Evolutionary conservation across 2,329 filamentous ascomycete genomes (phyloP), one percentile per base, ranked within the genome.

Genomic region (Colletotrichum sp.): DNA sequence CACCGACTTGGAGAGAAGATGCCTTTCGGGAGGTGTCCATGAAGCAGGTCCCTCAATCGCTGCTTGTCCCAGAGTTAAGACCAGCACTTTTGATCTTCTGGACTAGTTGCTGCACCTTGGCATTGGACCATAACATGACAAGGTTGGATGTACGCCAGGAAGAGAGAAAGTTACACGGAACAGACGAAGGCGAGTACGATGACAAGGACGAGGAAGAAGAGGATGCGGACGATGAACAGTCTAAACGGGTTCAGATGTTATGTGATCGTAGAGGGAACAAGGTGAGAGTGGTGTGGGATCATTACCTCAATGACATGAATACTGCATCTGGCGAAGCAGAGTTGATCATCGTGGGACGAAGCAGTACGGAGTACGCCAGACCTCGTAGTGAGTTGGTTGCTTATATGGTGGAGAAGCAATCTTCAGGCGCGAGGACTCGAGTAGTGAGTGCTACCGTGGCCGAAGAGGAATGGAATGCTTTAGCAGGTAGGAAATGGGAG

Each of bases 11-110:
- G 43, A 52, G 43, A 13, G 43, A 52, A 52, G 6, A 52, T 1
- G 43, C 0, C 12, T 1, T 8, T 15, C 43, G 12, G 0, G 43
- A 5, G n/a, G 43, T 52, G 6, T 21, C n/a, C 10, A 21, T 21
- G 2, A 21, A 52, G 8, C 10, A 52, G 0, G 10, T 52, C 4
- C n/a, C 43, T 0, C 2, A 52, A 4, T 52, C n/a, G n/a, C n/a
- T 52, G 43, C n/a, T 52, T 4, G 43, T 5, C 0, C 43, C n/a
- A 2, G n/a, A 52, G 6, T 1, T 21, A 3, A 52, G 43, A 8
- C n/a, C 43, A 8, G 6, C 43, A 21, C n/a, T 52, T 5, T 52
- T 52, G 43, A 21, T 52, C 10, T 52, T 52, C 6, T 52, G n/a
- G 43, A 52, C 43, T 2, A 52, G 43, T 24, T 52, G n/a, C 43